phyloP scores from a whole-genome alignment of 2,329 filamentous ascomycete species.

The Colletotrichum spaethianum region DNA sequence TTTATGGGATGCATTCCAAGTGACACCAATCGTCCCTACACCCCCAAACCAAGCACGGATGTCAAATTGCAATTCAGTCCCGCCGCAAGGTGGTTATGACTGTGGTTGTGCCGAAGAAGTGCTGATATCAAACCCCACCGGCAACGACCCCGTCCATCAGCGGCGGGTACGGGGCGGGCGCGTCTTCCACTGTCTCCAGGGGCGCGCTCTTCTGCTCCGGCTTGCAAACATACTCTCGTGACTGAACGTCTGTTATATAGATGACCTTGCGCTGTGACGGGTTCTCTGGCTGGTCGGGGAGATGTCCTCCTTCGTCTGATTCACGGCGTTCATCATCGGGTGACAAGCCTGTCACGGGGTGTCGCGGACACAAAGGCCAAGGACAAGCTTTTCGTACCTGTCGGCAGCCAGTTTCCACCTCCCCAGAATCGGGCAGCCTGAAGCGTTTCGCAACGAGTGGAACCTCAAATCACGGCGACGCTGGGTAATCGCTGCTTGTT shows the following conservation, averaged over 20 bases:
- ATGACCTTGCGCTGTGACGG: background rate
- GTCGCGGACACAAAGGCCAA: background rate
- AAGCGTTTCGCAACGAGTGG: no score
- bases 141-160: slow-evolving; percentile 46
- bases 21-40: background rate
- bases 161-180: slow-evolving; percentile 44
- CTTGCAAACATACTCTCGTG: slow-evolving; percentile 42
- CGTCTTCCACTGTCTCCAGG: slow-evolving; percentile 33
- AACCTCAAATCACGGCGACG: no score
- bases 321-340: background rate
- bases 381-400: background rate
- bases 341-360: slow-evolving; percentile 2
- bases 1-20: background rate
- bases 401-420: no score
- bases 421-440: background rate
- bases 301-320: slow-evolving; percentile 1
- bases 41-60: slow-evolving; percentile 82
- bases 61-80: slow-evolving; percentile 99
- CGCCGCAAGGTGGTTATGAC: slow-evolving; percentile 72
- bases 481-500: no score
- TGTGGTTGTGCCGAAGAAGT: slow-evolving; percentile 99
- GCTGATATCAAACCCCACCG: slow-evolving; percentile 78
- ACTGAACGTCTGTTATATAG: background rate
- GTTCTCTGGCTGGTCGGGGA: background rate
- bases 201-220: slow-evolving; percentile 39